Conservation (phyloP, 1,284 basidiomycete species). For the Ustilago trichophora region DNA sequence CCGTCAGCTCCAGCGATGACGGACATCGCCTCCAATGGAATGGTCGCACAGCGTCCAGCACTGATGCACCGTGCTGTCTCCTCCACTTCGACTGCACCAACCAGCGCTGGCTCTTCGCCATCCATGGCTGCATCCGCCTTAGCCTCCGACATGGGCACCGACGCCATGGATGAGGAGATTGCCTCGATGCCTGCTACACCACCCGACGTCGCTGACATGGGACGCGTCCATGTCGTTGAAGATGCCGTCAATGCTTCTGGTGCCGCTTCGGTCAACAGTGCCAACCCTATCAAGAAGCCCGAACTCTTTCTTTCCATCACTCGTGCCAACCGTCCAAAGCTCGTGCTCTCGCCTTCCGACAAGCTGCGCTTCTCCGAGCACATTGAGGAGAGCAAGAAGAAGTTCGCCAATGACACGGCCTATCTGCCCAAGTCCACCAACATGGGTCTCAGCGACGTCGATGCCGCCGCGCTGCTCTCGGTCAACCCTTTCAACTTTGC, state of each 20-base stretch:
- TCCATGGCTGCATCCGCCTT: slow-evolving; percentile 23
- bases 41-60: neutral
- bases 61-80: slow-evolving; percentile 25
- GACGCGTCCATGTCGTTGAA: slow-evolving; percentile 10
- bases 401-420: slow-evolving; percentile 39
- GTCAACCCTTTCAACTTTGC: slow-evolving; percentile 44
- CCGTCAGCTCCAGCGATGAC: slow-evolving; percentile 1
- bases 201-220: slow-evolving; percentile 14
- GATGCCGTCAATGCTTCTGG: slow-evolving; percentile 3
- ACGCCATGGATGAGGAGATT: slow-evolving; percentile 30
- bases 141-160: slow-evolving; percentile 11
- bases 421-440: slow-evolving; percentile 49
- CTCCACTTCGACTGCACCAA: slow-evolving; percentile 8
- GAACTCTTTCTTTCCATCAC: slow-evolving; percentile 28
- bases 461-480: slow-evolving; percentile 36
- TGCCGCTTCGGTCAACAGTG: slow-evolving; percentile 8
- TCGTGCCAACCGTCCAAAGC: slow-evolving; percentile 16
- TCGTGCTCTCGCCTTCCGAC: slow-evolving; percentile 25
- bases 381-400: slow-evolving; percentile 36
- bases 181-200: slow-evolving; percentile 43
- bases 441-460: slow-evolving; percentile 46
- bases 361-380: slow-evolving; percentile 26
- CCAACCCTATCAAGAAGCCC: slow-evolving; percentile 6
- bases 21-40: slow-evolving; percentile 1
- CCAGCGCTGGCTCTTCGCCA: slow-evolving; percentile 30